These are phyloP conservation scores for Arthrobotrys pseudoclavata DNA, from an alignment of 2,329 filamentous ascomycete species.

Conservation along the genomic window DNA sequence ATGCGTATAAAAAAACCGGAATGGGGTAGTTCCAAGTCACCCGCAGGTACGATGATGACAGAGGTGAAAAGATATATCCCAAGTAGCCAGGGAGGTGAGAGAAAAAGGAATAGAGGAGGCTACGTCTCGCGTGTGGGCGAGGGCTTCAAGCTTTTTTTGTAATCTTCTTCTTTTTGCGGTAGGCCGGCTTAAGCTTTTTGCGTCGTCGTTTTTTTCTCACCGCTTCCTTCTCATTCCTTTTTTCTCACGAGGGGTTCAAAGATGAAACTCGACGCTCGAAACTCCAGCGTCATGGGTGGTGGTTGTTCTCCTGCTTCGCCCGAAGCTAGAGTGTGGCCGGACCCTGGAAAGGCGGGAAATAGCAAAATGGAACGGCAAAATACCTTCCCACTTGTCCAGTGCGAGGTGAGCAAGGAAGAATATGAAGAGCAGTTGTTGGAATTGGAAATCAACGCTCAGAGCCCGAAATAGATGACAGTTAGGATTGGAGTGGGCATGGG, in stretches of 20 bases:
- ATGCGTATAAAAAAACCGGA: conserved; percentile 36
- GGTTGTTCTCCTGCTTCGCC: conserved; percentile 57
- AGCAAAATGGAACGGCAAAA: conserved; percentile 56
- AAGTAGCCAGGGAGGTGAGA: conserved; percentile 43
- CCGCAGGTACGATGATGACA: conserved; percentile 54
- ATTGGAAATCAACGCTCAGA: conserved; percentile 45
- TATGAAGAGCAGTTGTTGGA: conserved; percentile 39
- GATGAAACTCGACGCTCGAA: conserved; percentile 59
- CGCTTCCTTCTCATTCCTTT: conserved; percentile 53
- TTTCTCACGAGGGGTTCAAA: conserved; percentile 58
- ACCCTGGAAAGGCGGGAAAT: conserved; percentile 58
- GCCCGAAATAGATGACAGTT: conserved; percentile 52
- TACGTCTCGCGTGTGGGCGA: conserved; percentile 58
- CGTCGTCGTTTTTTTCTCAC: conserved; percentile 54
- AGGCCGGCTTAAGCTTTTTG: conserved; percentile 54
- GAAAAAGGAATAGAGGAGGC: conserved; percentile 58
- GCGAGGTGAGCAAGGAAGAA: conserved; percentile 36
- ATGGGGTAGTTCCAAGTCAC: conserved; percentile 47
- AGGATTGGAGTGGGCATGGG: conserved; percentile 32
- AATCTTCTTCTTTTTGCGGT: conserved; percentile 51
- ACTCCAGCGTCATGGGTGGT: conserved; percentile 58
- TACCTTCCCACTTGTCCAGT: conserved; percentile 57
- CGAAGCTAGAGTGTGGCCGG: conserved; percentile 55
- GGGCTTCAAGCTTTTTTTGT: conserved; percentile 59
- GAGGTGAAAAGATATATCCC: conserved; percentile 46